A percentile compares a stretch with the other conserved stretches of the same genome.
Evolutionary conservation across 805 yeast genomes (phyloP).

Genomic region (Metschnikowia arizonensis): DNA sequence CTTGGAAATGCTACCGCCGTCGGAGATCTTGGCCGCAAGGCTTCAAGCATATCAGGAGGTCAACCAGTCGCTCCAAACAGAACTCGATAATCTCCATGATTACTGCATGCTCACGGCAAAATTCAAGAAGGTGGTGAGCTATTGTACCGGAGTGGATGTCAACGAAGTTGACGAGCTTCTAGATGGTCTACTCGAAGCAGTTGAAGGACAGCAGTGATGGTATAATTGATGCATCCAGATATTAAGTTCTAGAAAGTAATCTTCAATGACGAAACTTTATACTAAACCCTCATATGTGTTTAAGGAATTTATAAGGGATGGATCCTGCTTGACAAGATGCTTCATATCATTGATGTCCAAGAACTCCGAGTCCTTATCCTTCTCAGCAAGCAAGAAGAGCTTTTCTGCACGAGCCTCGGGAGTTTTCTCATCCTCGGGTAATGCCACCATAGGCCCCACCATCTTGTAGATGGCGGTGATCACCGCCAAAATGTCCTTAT

Average conservation of each 20-base stretch:
- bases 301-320: constrained; percentile 69
- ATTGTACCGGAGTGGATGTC: constrained; percentile 85
- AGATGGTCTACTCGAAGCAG: constrained; percentile 84
- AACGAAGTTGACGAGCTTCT: constrained; percentile 74
- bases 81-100: constrained; percentile 49
- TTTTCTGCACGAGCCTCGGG: constrained; percentile 85
- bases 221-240: neutral
- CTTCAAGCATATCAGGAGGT: constrained; percentile 75
- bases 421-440: constrained; percentile 85
- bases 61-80: constrained; percentile 49
- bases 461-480: constrained; percentile 84
- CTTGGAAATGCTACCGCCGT: constrained; percentile 40
- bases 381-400: constrained; percentile 70
- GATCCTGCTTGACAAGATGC: constrained; percentile 74
- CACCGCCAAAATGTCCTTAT: constrained; percentile 74
- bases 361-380: constrained; percentile 57
- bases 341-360: constrained; percentile 82
- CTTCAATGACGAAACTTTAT: constrained; percentile 21
- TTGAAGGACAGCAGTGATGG: constrained; percentile 59
- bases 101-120: constrained; percentile 48
- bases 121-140: constrained; percentile 81
- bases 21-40: constrained; percentile 62
- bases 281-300: constrained; percentile 79
- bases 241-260: neutral
- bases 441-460: constrained; percentile 91